Base-by-base conservation (phyloP, 768 basidiomycete species). In the Leucosporidium yakuticum region DNA sequence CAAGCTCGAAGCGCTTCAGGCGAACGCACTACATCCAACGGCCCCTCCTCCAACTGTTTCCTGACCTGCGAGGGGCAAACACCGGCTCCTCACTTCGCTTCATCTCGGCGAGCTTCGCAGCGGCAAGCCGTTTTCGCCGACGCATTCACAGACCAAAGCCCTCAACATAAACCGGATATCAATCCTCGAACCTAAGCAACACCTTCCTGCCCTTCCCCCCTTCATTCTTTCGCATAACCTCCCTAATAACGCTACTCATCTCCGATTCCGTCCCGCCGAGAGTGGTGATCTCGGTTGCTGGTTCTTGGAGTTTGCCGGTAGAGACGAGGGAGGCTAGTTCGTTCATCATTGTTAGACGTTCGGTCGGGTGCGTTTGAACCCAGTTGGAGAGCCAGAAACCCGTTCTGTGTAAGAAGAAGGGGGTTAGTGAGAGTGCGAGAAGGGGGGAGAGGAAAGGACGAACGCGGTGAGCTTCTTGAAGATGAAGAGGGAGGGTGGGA, bases 401-500 rank as follows among this genome's bases (percentile, higher is more conserved):
- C 25, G 62, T 67, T 9, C 74, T 73, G 66, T 25, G 12, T n/a
- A 12, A 23, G 36, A 19, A 20, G 21, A 7, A 29, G 19, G 27
- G 58, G 6, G 54, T 19, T 39, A 14, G 25, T 21, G 34, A 25
- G 36, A 12, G 15, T 20, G 31, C 9, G n/a, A 47, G 27, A 11
- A 15, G n/a, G 36, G 36, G 39, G 39, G 23, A 14, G 44, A 36
- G 39, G 36, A 50, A 91, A 77, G 87, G 90, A 89, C 91, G 60
- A 85, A 87, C 29, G 83, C 82, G 0, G 83, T 87, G 70, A 93
- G 80, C 77, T 90, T 88, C 70, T 86, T 90, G 82, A 94, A 94
- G 68, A 94, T 91, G 79, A 90, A 87, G 27, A 86, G 80, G 0
- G 88, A 88, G 0, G 88, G 87, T 2, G 91, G 88, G 27, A 94